Conservation (phyloP, 306 rosid species). For the Cyamopsis tetragonoloba region DNA sequence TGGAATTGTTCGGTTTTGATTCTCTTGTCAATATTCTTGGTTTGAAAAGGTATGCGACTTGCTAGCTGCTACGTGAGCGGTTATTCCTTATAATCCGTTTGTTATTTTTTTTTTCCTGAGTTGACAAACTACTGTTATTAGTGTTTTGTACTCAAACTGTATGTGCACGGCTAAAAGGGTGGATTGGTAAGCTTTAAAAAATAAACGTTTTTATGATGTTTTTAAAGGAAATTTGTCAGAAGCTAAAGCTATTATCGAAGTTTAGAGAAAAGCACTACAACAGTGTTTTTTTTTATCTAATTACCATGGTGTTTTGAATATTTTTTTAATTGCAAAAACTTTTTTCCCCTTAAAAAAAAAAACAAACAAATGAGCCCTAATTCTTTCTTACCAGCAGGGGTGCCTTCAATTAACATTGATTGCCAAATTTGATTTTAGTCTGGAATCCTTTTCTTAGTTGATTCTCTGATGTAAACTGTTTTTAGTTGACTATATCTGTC, state of each 20-base stretch:
- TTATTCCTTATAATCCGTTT: background rate
- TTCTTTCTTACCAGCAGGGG: slow-evolving; percentile 1
- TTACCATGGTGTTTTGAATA: background rate
- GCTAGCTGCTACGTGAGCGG: background rate
- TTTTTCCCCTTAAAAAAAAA: background rate
- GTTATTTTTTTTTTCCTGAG: background rate
- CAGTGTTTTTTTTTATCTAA: background rate
- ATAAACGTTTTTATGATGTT: background rate
- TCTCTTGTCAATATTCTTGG: slow-evolving; percentile 99
- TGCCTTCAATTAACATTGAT: background rate
- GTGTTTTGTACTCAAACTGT: slow-evolving; percentile 1
- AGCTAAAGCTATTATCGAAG: background rate
- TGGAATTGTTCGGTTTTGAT: slow-evolving; percentile 96
- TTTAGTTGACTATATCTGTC: slow-evolving; percentile 11
- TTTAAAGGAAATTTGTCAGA: background rate
- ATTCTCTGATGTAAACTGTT: background rate
- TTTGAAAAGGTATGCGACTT: slow-evolving; percentile 69
- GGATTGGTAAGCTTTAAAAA: background rate
- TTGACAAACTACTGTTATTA: background rate
- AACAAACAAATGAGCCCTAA: background rate
- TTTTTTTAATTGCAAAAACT: background rate
- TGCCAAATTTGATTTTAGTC: background rate
- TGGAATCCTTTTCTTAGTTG: slow-evolving; percentile 3
- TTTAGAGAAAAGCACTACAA: background rate
- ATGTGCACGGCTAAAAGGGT: background rate